Evolutionary conservation across 495 filamentous ascomycete genomes (phyloP).

Genomic region (Talaromyces adpressus): DNA sequence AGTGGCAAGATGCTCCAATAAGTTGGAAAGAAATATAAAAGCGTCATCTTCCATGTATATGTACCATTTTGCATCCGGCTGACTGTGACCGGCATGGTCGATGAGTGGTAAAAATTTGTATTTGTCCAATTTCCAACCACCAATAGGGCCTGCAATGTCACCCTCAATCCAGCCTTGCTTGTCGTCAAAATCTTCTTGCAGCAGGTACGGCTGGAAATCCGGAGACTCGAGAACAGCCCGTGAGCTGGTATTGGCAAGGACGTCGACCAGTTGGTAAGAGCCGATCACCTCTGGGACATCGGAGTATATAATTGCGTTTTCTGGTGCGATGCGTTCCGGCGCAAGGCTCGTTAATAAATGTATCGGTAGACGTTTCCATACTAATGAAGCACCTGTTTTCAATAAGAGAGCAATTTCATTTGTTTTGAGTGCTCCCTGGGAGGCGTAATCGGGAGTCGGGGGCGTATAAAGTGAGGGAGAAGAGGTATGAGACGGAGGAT

Average conservation of each 20-base stretch:
- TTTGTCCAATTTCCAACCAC: conserved; percentile 31
- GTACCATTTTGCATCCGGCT: conserved; percentile 50
- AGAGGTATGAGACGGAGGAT: background rate
- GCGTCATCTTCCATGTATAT: conserved; percentile 57
- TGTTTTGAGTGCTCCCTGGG: background rate
- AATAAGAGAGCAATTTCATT: conserved; percentile 29
- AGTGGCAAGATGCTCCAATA: conserved; percentile 40
- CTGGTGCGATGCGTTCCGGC: conserved; percentile 15
- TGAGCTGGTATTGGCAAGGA: conserved; percentile 24
- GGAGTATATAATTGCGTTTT: conserved; percentile 27
- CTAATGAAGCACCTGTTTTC: conserved; percentile 30
- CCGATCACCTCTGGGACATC: conserved; percentile 29
- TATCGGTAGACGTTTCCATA: conserved; percentile 28
- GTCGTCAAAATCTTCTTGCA: background rate
- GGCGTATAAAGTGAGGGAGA: background rate
- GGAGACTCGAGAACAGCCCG: conserved; percentile 13
- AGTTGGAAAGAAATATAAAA: conserved; percentile 50
- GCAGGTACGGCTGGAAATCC: background rate
- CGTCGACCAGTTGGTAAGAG: conserved; percentile 25
- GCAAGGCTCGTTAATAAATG: conserved; percentile 19
- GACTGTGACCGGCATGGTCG: conserved; percentile 26
- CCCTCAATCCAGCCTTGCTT: background rate
- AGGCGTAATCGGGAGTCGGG: background rate
- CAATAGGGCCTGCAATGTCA: background rate
- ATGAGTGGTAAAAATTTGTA: conserved; percentile 44